Evolutionary conservation across 1,284 basidiomycete species (phyloP), one percentile per base, ranked within the genome.

Genomic region (Rhodotorula sp.): DNA sequence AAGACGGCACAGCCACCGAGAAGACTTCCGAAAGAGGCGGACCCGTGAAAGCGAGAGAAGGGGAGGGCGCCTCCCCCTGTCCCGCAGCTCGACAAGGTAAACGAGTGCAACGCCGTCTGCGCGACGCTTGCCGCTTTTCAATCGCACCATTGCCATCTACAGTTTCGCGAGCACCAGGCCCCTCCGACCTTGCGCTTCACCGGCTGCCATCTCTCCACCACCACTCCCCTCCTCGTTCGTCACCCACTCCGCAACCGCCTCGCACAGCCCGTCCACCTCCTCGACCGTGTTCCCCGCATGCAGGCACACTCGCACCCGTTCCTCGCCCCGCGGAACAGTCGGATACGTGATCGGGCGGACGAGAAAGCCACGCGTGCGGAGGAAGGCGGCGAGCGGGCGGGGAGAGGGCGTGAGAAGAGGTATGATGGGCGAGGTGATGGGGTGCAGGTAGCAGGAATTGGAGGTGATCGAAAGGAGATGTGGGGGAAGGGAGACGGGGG

Each of bases 241-340:
- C 17, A 62, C 63, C 74, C 72, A 67, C 41, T 51, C 63, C 7
- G 46, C 34, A 15, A 74, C 39, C 1, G 63, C 67, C 39, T 69
- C 60, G 7, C 22, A 56, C 53, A 71, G 44, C 21, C 65, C 65
- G 19, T 88, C 85, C 1, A 94, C 84, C 53, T 95, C 88, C 62
- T 84, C 84, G 37, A 76, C 78, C 39, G 88, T 88, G 74, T 94
- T 92, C 3, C 85, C 86, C 0, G 91, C 87, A 80, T 94, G 92
- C 51, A 95, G 80, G 81, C 93, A 96, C 32, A 95, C 86, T 0
- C 93, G 83, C 10, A 95, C 88, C n/a, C 92, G 86, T 65, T 93
- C 90, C 67, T 86, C 85, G 19, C 91, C 92, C 72, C 88, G 89
- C 0, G 92, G 91, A 0, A 95, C 92, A 0, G 91, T 94, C 9